Conservation (phyloP, 306 rosid genomes). For the Sesbania bispinosa region DNA sequence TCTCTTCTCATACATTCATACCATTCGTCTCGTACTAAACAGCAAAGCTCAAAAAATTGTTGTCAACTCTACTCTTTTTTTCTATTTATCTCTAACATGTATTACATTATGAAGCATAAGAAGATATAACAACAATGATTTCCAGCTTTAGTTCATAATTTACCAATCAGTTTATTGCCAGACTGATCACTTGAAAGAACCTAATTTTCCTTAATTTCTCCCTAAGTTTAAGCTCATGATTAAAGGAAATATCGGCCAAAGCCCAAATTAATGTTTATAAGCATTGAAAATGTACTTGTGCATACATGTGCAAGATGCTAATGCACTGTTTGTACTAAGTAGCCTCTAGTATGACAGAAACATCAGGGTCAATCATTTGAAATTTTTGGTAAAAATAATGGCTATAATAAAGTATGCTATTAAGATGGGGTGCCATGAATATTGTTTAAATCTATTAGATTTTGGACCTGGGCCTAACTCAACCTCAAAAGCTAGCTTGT, state of each 20-base stretch:
- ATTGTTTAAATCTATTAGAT: too few relatives aligned
- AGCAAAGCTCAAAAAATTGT: too few relatives aligned
- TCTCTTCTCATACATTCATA: too few relatives aligned
- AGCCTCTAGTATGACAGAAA: not conserved
- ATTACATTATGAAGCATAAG: not conserved
- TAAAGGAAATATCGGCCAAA: not conserved
- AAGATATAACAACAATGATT: not conserved
- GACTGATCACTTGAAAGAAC: not conserved
- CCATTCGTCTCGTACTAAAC: too few relatives aligned
- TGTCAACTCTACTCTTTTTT: not conserved
- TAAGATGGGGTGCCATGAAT: not conserved
- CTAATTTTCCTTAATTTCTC: not conserved
- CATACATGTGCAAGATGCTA: slow-evolving; percentile 1
- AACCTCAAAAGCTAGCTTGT: too few relatives aligned
- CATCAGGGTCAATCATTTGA: not conserved
- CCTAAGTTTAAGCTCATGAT: not conserved
- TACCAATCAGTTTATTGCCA: not conserved
- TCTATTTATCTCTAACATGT: not conserved
- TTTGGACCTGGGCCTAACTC: too few relatives aligned
- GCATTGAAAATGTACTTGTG: too few relatives aligned
- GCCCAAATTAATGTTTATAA: not conserved
- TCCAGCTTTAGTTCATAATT: not conserved
- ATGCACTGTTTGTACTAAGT: not conserved
- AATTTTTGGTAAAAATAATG: not conserved
- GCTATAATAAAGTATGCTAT: not conserved